Conservation (phyloP, 345 rosid genomes). For the Kernera saxatilis region DNA sequence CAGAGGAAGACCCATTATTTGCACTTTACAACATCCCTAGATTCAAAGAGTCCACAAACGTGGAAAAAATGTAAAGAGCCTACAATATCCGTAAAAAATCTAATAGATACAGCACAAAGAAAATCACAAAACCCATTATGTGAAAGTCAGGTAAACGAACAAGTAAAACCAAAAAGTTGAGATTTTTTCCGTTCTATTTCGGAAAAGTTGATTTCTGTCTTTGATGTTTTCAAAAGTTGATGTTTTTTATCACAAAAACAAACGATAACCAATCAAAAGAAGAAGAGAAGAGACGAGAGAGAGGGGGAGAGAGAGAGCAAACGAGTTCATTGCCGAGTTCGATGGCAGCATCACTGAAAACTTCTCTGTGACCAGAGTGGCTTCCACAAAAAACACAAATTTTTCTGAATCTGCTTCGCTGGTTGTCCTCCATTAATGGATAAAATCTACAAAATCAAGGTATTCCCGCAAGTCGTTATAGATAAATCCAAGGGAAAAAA, state of each 20-base stretch:
- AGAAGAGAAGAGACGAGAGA: background rate
- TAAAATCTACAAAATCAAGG: slow-evolving; percentile 20
- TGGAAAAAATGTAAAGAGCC: background rate
- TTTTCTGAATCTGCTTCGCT: slow-evolving; percentile 56
- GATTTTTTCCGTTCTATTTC: background rate
- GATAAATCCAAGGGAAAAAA: background rate
- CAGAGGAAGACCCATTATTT: background rate
- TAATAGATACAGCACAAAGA: background rate
- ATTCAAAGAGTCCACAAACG: slow-evolving; percentile 6
- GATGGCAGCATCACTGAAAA: slow-evolving; percentile 87
- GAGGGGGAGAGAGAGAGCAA: slow-evolving; percentile 27
- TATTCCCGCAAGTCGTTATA: slow-evolving; percentile 2
- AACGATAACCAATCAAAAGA: background rate
- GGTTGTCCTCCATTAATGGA: slow-evolving; percentile 47
- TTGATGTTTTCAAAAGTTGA: background rate
- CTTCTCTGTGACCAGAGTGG: slow-evolving; percentile 71
- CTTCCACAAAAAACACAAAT: slow-evolving; percentile 96
- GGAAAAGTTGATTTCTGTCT: background rate
- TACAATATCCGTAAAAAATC: background rate
- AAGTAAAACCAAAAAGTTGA: background rate
- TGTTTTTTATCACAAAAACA: background rate
- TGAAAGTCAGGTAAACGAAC: background rate
- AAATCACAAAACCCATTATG: slow-evolving; percentile 8
- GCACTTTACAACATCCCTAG: background rate
- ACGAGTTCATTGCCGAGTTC: slow-evolving; percentile 95